phyloP scores from a whole-genome alignment of 495 filamentous ascomycete genomes.

The Saxophila tyrrhenica region DNA sequence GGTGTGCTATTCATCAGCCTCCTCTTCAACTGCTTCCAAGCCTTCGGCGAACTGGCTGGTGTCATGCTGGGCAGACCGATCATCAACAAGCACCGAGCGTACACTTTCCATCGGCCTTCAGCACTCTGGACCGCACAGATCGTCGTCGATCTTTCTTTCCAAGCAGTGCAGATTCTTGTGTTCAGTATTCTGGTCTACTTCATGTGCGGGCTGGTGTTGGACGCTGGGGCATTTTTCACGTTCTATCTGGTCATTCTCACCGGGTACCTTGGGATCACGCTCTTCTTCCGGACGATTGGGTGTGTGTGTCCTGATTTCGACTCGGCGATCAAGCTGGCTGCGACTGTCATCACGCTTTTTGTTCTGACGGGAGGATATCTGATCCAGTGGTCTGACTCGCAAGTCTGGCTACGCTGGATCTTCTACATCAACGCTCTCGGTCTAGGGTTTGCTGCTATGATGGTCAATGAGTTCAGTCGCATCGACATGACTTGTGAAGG shows the following conservation, averaged over 20 bases:
- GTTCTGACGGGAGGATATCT: constrained; percentile 71
- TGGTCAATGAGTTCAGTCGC: constrained; percentile 70
- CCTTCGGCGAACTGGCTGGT: constrained; percentile 58
- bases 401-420: constrained; percentile 71
- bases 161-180: constrained; percentile 52
- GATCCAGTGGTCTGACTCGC: constrained; percentile 57
- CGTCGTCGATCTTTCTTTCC: constrained; percentile 62
- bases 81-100: constrained; percentile 68
- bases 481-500: constrained; percentile 52
- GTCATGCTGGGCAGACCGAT: constrained; percentile 66
- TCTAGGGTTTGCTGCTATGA: constrained; percentile 59
- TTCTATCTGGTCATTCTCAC: constrained; percentile 60
- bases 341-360: constrained; percentile 64
- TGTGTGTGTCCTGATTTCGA: constrained; percentile 76
- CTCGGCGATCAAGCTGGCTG: constrained; percentile 71
- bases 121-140: constrained; percentile 74
- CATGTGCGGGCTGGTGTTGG: constrained; percentile 55
- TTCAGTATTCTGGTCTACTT: constrained; percentile 74
- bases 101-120: constrained; percentile 67
- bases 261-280: constrained; percentile 65
- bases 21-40: constrained; percentile 70
- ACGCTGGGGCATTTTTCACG: constrained; percentile 67
- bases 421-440: constrained; percentile 73
- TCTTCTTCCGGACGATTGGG: constrained; percentile 68
- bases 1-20: constrained; percentile 66